These are phyloP conservation scores for Metschnikowia vanudenii DNA, from an alignment of 805 yeast species.

Conservation along the genomic window DNA sequence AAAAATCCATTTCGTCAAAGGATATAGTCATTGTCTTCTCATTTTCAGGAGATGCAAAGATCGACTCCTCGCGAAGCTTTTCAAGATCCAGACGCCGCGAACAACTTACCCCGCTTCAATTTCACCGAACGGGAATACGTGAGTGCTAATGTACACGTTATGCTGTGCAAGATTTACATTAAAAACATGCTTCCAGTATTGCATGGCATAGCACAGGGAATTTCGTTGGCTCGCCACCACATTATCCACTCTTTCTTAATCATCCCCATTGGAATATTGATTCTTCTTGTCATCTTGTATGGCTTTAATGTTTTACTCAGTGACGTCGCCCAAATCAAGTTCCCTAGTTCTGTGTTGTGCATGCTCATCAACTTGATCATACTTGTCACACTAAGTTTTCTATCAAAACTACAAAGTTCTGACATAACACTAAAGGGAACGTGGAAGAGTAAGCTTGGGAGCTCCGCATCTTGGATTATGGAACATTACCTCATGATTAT, in stretches of 20 bases:
- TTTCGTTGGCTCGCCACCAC: slow-evolving; percentile 30
- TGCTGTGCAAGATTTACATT: not conserved
- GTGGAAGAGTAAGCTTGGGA: slow-evolving; percentile 18
- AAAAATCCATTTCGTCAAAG: no score
- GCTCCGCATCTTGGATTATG: slow-evolving; percentile 23
- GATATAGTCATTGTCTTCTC: no score
- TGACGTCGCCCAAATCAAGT: slow-evolving; percentile 45
- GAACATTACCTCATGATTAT: slow-evolving; percentile 36
- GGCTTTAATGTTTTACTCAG: slow-evolving; percentile 51
- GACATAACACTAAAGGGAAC: not conserved
- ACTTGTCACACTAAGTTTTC: slow-evolving; percentile 22
- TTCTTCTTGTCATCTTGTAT: slow-evolving; percentile 47
- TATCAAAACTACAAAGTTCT: slow-evolving; percentile 3
- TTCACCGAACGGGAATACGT: not conserved
- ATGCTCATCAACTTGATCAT: slow-evolving; percentile 46
- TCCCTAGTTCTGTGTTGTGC: slow-evolving; percentile 71
- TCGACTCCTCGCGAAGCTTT: no score
- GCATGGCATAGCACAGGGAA: slow-evolving; percentile 28
- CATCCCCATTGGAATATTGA: slow-evolving; percentile 49
- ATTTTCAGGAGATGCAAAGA: no score
- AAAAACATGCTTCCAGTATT: slow-evolving; percentile 6
- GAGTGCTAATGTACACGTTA: not conserved
- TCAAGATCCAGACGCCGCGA: no score
- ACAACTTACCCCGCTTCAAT: not conserved
- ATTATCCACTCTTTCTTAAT: slow-evolving; percentile 42